Percentiles rank a stretch among this genome's conserved stretches.
These are phyloP conservation scores for Colletotrichum sp. DNA, from an alignment of 2,329 filamentous ascomycete genomes.

Conservation along the genomic window DNA sequence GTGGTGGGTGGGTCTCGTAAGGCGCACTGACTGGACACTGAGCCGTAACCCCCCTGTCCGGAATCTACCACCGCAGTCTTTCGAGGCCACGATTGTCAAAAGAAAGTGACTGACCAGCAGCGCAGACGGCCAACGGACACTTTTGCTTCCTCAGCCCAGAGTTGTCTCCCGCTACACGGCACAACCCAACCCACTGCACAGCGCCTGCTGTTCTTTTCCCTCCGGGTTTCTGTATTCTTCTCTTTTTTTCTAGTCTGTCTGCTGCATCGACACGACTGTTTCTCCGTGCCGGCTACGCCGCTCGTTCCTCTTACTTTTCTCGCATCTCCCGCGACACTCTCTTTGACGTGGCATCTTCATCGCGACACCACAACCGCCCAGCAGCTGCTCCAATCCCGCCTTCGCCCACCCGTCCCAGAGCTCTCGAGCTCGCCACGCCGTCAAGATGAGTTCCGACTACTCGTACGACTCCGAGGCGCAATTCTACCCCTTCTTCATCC, in stretches of 20 bases:
- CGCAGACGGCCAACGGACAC: background rate
- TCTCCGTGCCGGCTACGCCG: background rate
- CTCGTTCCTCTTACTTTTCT: background rate
- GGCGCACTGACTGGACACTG: slow-evolving; percentile 5
- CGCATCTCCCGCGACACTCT: background rate
- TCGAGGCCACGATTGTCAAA: slow-evolving; percentile 40
- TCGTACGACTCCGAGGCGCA: slow-evolving; percentile 98
- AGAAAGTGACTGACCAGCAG: slow-evolving; percentile 12
- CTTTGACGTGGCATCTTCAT: slow-evolving; percentile 2
- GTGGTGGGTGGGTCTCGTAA: background rate
- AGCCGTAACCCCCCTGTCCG: slow-evolving; percentile 22
- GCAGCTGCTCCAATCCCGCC: background rate
- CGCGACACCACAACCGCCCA: background rate
- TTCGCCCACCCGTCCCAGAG: slow-evolving; percentile 26
- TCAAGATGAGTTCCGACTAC: slow-evolving; percentile 90
- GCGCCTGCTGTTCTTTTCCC: background rate
- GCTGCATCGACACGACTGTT: background rate
- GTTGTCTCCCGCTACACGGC: background rate
- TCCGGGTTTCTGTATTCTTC: background rate
- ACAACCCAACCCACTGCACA: background rate
- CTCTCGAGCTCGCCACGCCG: slow-evolving; percentile 33
- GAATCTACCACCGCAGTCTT: slow-evolving; percentile 22
- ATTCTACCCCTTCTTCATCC: slow-evolving; percentile 99
- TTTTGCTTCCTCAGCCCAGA: background rate
- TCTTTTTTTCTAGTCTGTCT: background rate